A percentile compares a stretch with the other conserved stretches of the same genome.
These are phyloP conservation scores for Capronia americana DNA, from an alignment of 2,329 filamentous ascomycete species.

Conservation along the genomic window DNA sequence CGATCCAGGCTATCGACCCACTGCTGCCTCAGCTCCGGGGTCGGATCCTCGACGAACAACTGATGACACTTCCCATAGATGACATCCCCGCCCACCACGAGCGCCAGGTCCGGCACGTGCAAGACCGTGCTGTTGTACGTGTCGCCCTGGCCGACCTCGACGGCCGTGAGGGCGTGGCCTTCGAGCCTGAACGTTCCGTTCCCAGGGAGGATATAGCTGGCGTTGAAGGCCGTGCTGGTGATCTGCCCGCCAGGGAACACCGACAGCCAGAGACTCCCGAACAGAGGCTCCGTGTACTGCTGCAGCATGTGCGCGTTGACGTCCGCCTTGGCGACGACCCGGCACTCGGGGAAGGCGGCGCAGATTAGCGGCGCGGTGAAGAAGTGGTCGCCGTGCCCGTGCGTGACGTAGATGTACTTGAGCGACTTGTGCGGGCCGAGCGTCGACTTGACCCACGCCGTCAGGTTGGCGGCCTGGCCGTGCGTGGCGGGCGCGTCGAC, in stretches of 20 bases:
- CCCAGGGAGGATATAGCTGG: conserved; percentile 2
- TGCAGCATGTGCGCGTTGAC: conserved; percentile 38
- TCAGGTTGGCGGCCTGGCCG: conserved; percentile 43
- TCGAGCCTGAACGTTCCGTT: conserved; percentile 30
- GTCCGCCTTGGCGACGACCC: conserved; percentile 34
- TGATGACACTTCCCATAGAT: conserved; percentile 49
- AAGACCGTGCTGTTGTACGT: conserved; percentile 47
- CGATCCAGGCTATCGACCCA: conserved; percentile 46
- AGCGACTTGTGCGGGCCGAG: conserved; percentile 42
- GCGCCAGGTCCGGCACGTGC: conserved; percentile 45
- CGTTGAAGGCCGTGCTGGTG: conserved; percentile 6
- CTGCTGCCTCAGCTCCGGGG: conserved; percentile 41
- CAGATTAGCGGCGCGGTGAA: conserved; percentile 44
- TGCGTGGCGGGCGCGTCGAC: conserved; percentile 47
- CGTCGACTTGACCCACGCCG: conserved; percentile 47
- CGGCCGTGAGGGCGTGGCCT: conserved; percentile 32
- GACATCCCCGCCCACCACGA: conserved; percentile 49
- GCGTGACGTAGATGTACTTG: conserved; percentile 50
- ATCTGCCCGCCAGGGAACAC: conserved; percentile 14
- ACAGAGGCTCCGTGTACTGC: conserved; percentile 11
- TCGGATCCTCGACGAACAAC: conserved; percentile 46
- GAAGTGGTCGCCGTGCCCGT: conserved; percentile 53
- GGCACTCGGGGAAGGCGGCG: conserved; percentile 42
- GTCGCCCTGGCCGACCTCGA: conserved; percentile 43
- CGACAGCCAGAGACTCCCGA: conserved; percentile 9